A percentile compares a stretch with the other conserved stretches of the same genome.
Evolutionary conservation across 108 stramenopile species (phyloP).

Genomic region (Conticribra guillardii): DNA sequence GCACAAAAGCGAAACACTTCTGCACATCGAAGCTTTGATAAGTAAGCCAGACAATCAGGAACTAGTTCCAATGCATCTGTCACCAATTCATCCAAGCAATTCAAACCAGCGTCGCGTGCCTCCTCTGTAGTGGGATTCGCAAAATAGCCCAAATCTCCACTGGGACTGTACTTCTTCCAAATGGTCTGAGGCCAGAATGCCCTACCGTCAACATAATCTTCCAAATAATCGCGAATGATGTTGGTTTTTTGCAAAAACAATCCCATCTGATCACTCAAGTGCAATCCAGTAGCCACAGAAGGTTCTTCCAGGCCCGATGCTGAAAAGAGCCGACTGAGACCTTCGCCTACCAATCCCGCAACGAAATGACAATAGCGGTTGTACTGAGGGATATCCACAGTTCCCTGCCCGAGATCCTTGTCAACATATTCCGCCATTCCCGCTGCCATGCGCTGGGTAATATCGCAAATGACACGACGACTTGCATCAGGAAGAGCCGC

Average conservation of each 20-base stretch:
- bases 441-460: constrained; percentile 95
- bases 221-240: constrained; percentile 99
- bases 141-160: constrained; percentile 88
- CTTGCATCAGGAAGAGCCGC: constrained; percentile 61
- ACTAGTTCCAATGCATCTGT: constrained; percentile 96
- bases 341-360: constrained; percentile 98
- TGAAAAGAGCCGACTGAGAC: constrained; percentile 94
- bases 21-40: constrained; percentile 79
- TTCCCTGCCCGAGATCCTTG: constrained; percentile 98
- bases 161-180: constrained; percentile 88
- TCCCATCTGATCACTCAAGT: constrained; percentile 96
- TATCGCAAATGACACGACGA: constrained; percentile 90
- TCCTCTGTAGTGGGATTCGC: constrained; percentile 63
- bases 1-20: constrained; percentile 99
- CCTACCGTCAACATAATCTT: constrained; percentile 98
- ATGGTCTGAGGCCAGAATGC: constrained; percentile 98
- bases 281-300: constrained; percentile 63
- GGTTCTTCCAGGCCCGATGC: constrained; percentile 78
- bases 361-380: constrained; percentile 99
- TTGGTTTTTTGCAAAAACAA: constrained; percentile 99
- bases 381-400: constrained; percentile 86
- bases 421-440: constrained; percentile 99
- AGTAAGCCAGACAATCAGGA: constrained; percentile 94
- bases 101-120: constrained; percentile 55
- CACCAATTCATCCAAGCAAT: constrained; percentile 95